phyloP scores from a whole-genome alignment of 2,329 filamentous ascomycete species.

The Fusarium sp. region DNA sequence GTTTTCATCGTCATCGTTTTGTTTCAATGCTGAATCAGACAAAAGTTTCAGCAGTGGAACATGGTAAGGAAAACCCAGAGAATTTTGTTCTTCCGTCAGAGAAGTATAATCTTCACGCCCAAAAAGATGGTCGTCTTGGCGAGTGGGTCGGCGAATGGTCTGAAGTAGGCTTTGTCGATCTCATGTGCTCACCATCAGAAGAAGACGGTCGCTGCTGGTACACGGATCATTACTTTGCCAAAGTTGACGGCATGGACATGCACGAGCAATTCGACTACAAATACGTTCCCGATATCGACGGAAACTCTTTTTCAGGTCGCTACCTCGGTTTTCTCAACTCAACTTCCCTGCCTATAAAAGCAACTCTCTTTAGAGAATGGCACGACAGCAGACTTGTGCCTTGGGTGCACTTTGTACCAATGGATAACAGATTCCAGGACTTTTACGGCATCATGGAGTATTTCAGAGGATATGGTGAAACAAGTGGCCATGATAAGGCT shows the following conservation, averaged over 20 bases:
- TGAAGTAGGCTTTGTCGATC: conserved; percentile 66
- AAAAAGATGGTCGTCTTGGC: conserved; percentile 58
- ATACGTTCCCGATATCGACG: conserved; percentile 82
- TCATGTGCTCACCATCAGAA: conserved; percentile 61
- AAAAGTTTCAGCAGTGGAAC: conserved; percentile 63
- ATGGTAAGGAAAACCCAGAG: conserved; percentile 54
- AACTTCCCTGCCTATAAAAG: conserved; percentile 79
- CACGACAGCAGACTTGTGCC: conserved; percentile 79
- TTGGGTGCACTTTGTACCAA: conserved; percentile 85
- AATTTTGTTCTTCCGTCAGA: conserved; percentile 67
- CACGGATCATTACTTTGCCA: conserved; percentile 60
- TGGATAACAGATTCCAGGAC: conserved; percentile 80
- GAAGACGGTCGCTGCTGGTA: conserved; percentile 60
- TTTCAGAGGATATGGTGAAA: conserved; percentile 71
- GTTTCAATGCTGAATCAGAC: conserved; percentile 79
- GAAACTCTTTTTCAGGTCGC: conserved; percentile 76
- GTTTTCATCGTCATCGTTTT: conserved; percentile 82
- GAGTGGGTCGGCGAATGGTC: conserved; percentile 64
- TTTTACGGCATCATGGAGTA: conserved; percentile 81
- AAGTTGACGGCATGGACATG: conserved; percentile 57
- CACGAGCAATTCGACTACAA: conserved; percentile 71
- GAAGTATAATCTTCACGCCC: conserved; percentile 62
- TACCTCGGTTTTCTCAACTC: conserved; percentile 77
- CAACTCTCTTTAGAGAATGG: conserved; percentile 84
- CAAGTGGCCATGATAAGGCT: conserved; percentile 64